phyloP scores from a whole-genome alignment of 768 basidiomycete species.

The Cantharellus anzutake region DNA sequence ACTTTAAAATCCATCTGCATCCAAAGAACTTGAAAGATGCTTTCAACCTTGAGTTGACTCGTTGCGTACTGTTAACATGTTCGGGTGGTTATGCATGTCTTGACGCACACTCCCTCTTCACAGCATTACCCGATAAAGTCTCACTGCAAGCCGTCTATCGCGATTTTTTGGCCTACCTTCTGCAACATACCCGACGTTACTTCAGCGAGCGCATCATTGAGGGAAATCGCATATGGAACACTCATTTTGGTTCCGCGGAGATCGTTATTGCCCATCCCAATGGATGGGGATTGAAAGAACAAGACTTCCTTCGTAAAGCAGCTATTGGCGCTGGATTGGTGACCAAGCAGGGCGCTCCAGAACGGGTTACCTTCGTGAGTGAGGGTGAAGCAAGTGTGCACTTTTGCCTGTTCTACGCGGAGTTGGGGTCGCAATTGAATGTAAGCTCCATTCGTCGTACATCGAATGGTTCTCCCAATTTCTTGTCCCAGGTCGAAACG shows the following conservation, averaged over 20 bases:
- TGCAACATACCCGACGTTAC: slow-evolving; percentile 10
- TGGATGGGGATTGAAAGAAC: slow-evolving; percentile 29
- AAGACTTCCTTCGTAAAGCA: slow-evolving; percentile 26
- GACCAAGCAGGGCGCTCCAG: slow-evolving; percentile 19
- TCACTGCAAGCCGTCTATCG: slow-evolving; percentile 12
- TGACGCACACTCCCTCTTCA: not conserved
- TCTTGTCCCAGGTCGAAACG: not conserved
- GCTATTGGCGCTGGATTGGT: slow-evolving; percentile 24
- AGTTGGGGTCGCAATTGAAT: slow-evolving; percentile 9
- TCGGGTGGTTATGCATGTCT: not conserved
- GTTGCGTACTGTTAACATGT: not conserved
- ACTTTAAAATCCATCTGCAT: slow-evolving; percentile 1
- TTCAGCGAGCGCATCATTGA: slow-evolving; percentile 6
- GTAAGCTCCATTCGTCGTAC: not conserved
- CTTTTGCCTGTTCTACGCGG: slow-evolving; percentile 24
- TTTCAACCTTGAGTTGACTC: not conserved
- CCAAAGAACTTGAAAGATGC: not conserved
- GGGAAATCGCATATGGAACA: not conserved
- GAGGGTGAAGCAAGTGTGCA: slow-evolving; percentile 38
- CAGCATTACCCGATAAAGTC: slow-evolving; percentile 10
- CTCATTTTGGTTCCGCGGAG: not conserved
- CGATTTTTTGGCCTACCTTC: slow-evolving; percentile 15
- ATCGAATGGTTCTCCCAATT: not conserved
- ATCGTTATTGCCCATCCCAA: slow-evolving; percentile 16
- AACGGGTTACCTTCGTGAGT: slow-evolving; percentile 26